These are phyloP conservation scores for Exophiala alcalophila DNA, from an alignment of 2,329 filamentous ascomycete species.

Conservation along the genomic window DNA sequence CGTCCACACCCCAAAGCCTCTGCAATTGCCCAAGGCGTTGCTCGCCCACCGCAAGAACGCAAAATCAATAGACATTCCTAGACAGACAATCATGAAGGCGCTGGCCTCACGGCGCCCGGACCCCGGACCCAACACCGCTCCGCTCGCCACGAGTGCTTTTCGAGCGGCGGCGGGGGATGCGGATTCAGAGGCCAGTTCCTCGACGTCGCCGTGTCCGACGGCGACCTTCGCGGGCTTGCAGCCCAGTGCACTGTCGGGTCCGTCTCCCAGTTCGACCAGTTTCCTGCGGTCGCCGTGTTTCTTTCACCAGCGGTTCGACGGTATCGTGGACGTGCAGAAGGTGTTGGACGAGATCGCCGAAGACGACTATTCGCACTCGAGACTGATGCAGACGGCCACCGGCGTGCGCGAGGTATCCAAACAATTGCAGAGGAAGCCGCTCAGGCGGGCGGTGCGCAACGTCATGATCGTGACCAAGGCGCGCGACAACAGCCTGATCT, in stretches of 20 bases:
- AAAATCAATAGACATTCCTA: conserved; percentile 66
- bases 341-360: conserved; percentile 89
- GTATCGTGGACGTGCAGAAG: conserved; percentile 90
- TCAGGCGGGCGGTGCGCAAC: conserved; percentile 86
- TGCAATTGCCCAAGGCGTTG: conserved; percentile 38
- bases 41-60: conserved; percentile 49
- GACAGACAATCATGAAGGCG: conserved; percentile 80
- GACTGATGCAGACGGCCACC: conserved; percentile 90
- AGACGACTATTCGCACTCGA: conserved; percentile 87
- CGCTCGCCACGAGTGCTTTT: conserved; percentile 15
- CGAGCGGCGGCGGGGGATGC: conserved; percentile 8
- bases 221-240: conserved; percentile 55
- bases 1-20: conserved; percentile 35
- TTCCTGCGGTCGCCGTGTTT: conserved; percentile 90
- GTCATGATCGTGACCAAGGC: conserved; percentile 99
- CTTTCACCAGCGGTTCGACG: conserved; percentile 95
- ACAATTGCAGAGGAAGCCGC: conserved; percentile 85
- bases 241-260: conserved; percentile 41
- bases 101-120: conserved; percentile 62
- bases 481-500: conserved; percentile 87
- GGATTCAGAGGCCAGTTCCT: conserved; percentile 39
- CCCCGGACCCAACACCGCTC: conserved; percentile 54
- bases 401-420: conserved; percentile 93
- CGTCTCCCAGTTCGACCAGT: conserved; percentile 51
- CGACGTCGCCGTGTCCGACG: conserved; percentile 60